These are phyloP conservation scores for Candida berthetii DNA, from an alignment of 805 yeast species.

Conservation along the genomic window DNA sequence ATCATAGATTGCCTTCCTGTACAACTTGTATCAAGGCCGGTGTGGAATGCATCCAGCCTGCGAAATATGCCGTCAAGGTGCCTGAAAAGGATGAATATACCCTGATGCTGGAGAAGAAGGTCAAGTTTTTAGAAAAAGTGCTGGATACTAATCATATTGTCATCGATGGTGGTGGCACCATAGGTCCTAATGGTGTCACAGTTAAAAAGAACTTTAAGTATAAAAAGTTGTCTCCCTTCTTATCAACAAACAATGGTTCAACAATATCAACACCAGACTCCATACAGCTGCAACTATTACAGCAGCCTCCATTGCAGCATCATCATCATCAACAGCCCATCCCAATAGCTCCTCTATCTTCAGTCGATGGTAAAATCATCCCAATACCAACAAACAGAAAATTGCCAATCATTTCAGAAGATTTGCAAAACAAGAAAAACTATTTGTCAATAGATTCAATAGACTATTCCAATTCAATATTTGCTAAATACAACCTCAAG, in stretches of 20 bases:
- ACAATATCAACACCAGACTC: neutral
- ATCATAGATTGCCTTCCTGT: conserved; percentile 58
- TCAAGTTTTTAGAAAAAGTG: conserved; percentile 43
- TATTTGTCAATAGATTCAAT: conserved; percentile 24
- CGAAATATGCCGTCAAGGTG: conserved; percentile 40
- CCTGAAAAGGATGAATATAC: conserved; percentile 54
- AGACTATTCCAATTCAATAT: conserved; percentile 32
- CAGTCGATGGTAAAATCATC: conserved; percentile 6
- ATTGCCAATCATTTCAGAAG: conserved; percentile 9
- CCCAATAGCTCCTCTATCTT: neutral
- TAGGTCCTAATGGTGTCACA: conserved; percentile 16
- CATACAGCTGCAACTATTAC: neutral
- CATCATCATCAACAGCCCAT: no score
- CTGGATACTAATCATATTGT: conserved; percentile 26
- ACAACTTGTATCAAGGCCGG: conserved; percentile 63
- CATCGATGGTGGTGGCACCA: conserved; percentile 12
- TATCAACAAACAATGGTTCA: conserved; percentile 7
- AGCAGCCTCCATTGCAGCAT: neutral
- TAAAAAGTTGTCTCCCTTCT: conserved; percentile 30
- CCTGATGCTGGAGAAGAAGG: conserved; percentile 45
- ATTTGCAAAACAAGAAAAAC: neutral
- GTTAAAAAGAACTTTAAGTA: conserved; percentile 28
- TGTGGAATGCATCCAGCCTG: conserved; percentile 58
- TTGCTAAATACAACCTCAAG: conserved; percentile 40
- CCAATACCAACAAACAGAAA: conserved; percentile 7